Conservation (phyloP, 306 rosid genomes). For the Benincasa hispida region DNA sequence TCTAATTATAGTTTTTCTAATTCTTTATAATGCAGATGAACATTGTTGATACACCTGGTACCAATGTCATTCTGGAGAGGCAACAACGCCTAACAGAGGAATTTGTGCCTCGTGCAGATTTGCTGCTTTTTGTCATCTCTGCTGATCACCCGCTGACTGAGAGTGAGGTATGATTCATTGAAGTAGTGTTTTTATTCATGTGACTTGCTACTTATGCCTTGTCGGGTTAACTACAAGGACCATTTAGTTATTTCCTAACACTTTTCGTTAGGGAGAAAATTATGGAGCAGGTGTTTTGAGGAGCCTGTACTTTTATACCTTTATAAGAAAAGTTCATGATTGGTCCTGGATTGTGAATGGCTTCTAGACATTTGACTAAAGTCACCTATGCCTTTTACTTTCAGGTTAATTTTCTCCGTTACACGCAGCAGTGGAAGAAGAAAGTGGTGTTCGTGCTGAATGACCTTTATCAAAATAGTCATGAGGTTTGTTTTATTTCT, state of each 20-base stretch:
- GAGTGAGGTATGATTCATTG: slow-evolving; percentile 64
- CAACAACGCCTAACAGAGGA: slow-evolving; percentile 96
- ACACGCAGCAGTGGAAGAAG: slow-evolving; percentile 97
- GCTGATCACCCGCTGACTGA: slow-evolving; percentile 96
- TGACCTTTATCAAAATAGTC: slow-evolving; percentile 63
- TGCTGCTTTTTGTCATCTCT: slow-evolving; percentile 87
- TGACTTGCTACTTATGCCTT: neutral
- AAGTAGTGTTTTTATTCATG: neutral
- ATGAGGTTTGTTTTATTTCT: slow-evolving; percentile 38
- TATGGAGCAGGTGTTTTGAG: neutral
- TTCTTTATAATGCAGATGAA: slow-evolving; percentile 53
- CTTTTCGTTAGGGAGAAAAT: too few species aligned
- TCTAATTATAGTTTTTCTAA: neutral
- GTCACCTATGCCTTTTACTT: slow-evolving; percentile 9
- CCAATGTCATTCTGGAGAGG: slow-evolving; percentile 96
- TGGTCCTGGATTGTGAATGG: neutral
- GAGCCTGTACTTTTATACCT: neutral
- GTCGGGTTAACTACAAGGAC: neutral
- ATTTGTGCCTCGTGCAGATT: slow-evolving; percentile 96
- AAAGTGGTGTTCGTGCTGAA: slow-evolving; percentile 90
- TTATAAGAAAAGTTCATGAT: neutral
- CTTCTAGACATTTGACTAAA: neutral
- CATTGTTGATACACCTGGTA: slow-evolving; percentile 94
- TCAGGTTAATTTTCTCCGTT: slow-evolving; percentile 83
- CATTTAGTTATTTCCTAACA: neutral